Evolutionary conservation across 768 basidiomycete species (phyloP), one percentile per base, ranked within the genome.

Genomic region (Rhodotorula babjevae): DNA sequence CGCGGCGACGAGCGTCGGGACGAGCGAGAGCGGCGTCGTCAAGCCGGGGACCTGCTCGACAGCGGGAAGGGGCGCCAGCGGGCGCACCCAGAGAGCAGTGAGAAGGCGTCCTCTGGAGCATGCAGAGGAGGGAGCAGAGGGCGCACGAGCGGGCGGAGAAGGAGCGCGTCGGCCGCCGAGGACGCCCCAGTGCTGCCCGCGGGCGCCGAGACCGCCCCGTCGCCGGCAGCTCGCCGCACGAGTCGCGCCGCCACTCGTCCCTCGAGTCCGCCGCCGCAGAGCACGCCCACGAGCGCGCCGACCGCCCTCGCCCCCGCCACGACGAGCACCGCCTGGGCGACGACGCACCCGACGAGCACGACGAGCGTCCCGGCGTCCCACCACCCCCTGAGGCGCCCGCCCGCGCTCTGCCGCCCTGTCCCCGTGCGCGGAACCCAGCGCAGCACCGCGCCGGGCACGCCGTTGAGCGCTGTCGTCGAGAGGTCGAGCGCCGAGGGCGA

Each of bases 141-240:
- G 42, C 63, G 62, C 47, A 74, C 69, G 36, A 71, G 40, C 25
- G 73, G 69, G 33, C 59, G 49, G 4, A 74, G 49, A n/a, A 71
- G 40, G 5, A 74, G 65, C 33, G 31, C 19, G 33, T 57, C 56
- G 12, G 44, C 44, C 6, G n/a, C 7, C 10, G 55, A 40, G 23
- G 55, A 44, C 1, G n/a, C n/a, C n/a, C n/a, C n/a, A n/a, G n/a
- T n/a, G n/a, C n/a, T n/a, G n/a, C n/a, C n/a, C n/a, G n/a, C n/a
- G n/a, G n/a, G n/a, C n/a, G n/a, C n/a, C n/a, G n/a, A n/a, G n/a
- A n/a, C n/a, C n/a, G n/a, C n/a, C n/a, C n/a, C 7, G 15, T 15
- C 42, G 18, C 23, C 44, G 40, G 29, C 59, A 4, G 69, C 64
- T 0, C 64, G 44, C 44, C 61, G 61, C 18, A 56, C 46, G 27